Base-by-base conservation (phyloP, 768 basidiomycete genomes). In the Podaxis pistillaris region DNA sequence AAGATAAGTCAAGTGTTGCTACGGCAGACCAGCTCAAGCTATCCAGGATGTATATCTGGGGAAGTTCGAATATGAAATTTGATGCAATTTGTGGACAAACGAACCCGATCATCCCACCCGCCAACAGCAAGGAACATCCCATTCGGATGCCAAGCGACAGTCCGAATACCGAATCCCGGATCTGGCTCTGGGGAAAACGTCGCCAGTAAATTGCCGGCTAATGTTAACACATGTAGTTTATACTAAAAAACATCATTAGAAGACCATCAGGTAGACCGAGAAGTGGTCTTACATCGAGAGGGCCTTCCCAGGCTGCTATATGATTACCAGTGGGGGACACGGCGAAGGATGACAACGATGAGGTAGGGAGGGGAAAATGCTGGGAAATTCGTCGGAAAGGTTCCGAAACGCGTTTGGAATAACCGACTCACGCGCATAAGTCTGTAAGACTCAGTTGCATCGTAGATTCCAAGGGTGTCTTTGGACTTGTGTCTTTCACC, bases 401-500 rank as follows among this genome's bases (percentile, higher is more conserved):
- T 19, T 46, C 49, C 33, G 36, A 38, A 26, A 19, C 13, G 22
- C 15, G 22, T 15, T 52, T 19, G 15, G 53, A 40, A 13, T 9
- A 47, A 44, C 47, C 17, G 11, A 75, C 83, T 60, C 74, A 93
- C 93, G 67, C 90, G 81, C 57, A 89, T 83, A 22, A 93, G 79
- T 67, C 86, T 88, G 74, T 88, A 95, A 1, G 81, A 78, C 59
- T 90, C 83, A 2, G 79, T 68, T 2, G 84, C 78, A 69, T 96
- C 94, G 71, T 98, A 97, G 3, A 97, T 77, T 24, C 93, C 93
- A 0, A 94, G 71, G 0, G 89, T 90, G 68, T 96, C 94, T 73
- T 90, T 94, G 1, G 93, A 95, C 67, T 90, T 90, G 71, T 96
- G 94, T 22, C 93, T 83, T 71, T 97, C 95, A 4, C 90, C 94